A percentile compares a stretch with the other conserved stretches of the same genome.
Conservation (phyloP, 2,329 filamentous ascomycete species). For the Lojkania enalia region DNA sequence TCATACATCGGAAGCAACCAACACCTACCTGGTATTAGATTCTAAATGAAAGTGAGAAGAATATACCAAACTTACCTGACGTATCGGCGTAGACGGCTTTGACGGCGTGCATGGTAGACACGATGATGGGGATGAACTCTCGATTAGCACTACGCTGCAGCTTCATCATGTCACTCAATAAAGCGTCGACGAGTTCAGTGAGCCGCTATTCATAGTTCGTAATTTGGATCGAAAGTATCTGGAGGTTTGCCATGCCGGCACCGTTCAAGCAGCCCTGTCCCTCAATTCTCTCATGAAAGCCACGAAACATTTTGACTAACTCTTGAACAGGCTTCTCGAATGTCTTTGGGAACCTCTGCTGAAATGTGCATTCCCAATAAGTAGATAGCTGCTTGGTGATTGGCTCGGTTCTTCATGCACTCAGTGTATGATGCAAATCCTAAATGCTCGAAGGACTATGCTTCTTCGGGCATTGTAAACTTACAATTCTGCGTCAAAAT, state of each 20-base stretch:
- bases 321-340: conserved; percentile 43
- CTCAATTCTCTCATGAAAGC: conserved; percentile 51
- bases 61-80: conserved; percentile 33
- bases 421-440: too few species aligned
- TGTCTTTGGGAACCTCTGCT: conserved; percentile 47
- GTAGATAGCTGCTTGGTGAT: conserved; percentile 47
- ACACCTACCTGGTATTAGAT: conserved; percentile 28
- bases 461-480: not conserved
- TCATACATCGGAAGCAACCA: conserved; percentile 59
- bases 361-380: conserved; percentile 52
- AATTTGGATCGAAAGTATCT: conserved; percentile 48
- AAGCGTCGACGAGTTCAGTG: conserved; percentile 35
- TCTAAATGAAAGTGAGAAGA: not conserved
- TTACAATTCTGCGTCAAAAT: conserved; percentile 48
- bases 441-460: too few species aligned
- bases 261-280: conserved; percentile 45
- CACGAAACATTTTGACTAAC: conserved; percentile 36
- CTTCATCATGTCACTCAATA: conserved; percentile 47
- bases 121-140: conserved; percentile 56
- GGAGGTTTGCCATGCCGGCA: conserved; percentile 45
- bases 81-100: conserved; percentile 54
- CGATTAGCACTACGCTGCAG: conserved; percentile 59
- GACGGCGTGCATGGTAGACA: conserved; percentile 48
- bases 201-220: conserved; percentile 49
- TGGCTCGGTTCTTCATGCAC: conserved; percentile 40